Evolutionary conservation across 2,329 filamentous ascomycete species (phyloP).

Genomic region (Xylaria digitata): DNA sequence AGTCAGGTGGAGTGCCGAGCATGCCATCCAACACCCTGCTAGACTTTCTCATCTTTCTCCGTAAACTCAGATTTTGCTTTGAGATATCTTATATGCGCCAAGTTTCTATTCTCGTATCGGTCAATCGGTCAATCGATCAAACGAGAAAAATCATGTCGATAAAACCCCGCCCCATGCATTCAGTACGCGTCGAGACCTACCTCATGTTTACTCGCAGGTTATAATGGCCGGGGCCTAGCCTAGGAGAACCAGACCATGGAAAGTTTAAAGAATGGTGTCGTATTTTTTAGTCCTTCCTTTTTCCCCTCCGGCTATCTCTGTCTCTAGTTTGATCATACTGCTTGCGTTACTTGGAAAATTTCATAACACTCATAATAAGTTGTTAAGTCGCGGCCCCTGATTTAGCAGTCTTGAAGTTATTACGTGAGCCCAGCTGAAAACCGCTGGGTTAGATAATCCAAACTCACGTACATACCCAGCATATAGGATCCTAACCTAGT

Average conservation of each 20-base stretch:
- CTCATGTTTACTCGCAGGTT: neutral
- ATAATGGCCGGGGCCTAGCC: neutral
- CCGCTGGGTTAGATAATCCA: neutral
- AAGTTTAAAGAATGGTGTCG: neutral
- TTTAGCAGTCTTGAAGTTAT: neutral
- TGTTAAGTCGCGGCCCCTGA: too few relatives aligned
- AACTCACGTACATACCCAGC: neutral
- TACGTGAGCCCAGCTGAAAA: conserved; percentile 5
- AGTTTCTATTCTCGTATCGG: neutral
- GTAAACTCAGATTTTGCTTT: neutral
- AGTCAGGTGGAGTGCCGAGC: neutral
- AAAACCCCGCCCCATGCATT: neutral
- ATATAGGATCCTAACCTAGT: neutral
- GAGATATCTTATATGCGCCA: neutral
- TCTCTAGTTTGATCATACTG: neutral
- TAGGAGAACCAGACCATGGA: neutral
- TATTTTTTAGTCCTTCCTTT: neutral
- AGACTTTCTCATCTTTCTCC: neutral
- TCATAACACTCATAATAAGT: too few relatives aligned
- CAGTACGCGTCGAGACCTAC: neutral
- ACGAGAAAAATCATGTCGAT: neutral
- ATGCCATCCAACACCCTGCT: neutral
- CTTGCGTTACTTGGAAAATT: too few relatives aligned
- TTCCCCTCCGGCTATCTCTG: too few relatives aligned
- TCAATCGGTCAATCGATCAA: neutral